A percentile compares a stretch with the other conserved stretches of the same genome.
Evolutionary conservation across 2,329 filamentous ascomycete species (phyloP).

Genomic region (Fusarium sp.): DNA sequence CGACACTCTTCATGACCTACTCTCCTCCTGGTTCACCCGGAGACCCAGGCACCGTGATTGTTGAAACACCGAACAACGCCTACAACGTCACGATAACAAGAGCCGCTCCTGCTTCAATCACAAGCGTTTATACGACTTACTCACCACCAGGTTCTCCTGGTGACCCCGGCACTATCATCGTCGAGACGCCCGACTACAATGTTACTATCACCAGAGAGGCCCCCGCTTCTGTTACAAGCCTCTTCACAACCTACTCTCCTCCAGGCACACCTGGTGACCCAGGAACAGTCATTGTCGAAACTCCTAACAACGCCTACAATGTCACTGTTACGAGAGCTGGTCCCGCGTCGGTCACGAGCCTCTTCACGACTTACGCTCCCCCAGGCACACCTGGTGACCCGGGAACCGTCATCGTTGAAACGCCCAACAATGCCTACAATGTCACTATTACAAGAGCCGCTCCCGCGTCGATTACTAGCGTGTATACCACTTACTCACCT

Average conservation of each 20-base stretch:
- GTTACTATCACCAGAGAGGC: constrained; percentile 24
- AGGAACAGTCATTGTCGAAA: constrained; percentile 28
- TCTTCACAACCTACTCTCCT: constrained; percentile 16
- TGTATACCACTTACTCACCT: constrained; percentile 6
- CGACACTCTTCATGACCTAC: constrained; percentile 21
- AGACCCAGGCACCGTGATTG: constrained; percentile 23
- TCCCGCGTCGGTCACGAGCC: constrained; percentile 8
- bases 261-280: constrained; percentile 23
- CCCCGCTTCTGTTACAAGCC: constrained; percentile 9
- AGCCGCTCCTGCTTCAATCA: constrained; percentile 1
- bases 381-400: constrained; percentile 24
- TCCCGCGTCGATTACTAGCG: neutral
- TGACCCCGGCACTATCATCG: constrained; percentile 24
- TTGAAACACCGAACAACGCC: constrained; percentile 26
- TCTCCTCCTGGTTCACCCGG: constrained; percentile 19
- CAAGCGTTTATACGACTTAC: constrained; percentile 9
- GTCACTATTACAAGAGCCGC: constrained; percentile 18
- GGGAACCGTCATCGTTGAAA: constrained; percentile 27
- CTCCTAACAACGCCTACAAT: constrained; percentile 19
- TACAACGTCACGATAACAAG: constrained; percentile 9
- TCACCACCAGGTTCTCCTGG: constrained; percentile 17
- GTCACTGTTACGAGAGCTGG: constrained; percentile 26
- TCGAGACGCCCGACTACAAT: constrained; percentile 31
- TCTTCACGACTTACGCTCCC: constrained; percentile 20
- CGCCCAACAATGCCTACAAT: constrained; percentile 21